phyloP scores from a whole-genome alignment of 2,329 filamentous ascomycete species.

The Ramichloridium luteum region DNA sequence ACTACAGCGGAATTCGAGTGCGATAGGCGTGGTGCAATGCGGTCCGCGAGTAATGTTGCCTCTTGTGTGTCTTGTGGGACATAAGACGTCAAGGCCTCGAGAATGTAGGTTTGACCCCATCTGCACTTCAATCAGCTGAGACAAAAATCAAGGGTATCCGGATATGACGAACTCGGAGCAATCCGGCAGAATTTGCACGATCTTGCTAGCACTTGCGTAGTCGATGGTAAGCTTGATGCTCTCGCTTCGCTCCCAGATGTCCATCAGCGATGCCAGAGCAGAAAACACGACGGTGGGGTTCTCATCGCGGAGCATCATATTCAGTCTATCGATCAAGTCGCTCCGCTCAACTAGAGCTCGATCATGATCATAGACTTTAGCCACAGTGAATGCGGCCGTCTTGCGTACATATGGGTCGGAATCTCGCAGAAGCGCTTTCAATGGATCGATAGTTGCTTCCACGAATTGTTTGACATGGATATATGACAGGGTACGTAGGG shows the following conservation, averaged over 20 bases:
- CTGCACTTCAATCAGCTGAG: slow-evolving; percentile 34
- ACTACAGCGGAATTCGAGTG: slow-evolving; percentile 96
- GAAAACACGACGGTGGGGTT: slow-evolving; percentile 96
- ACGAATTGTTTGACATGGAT: slow-evolving; percentile 95
- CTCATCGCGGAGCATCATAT: slow-evolving; percentile 80
- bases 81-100: slow-evolving; percentile 96
- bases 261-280: slow-evolving; percentile 79
- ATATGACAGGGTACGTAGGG: slow-evolving; percentile 91
- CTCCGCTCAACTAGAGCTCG: slow-evolving; percentile 77
- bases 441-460: slow-evolving; percentile 71
- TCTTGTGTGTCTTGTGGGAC: slow-evolving; percentile 84
- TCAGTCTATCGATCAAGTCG: slow-evolving; percentile 83
- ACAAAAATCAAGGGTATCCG: slow-evolving; percentile 7
- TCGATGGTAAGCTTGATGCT: slow-evolving; percentile 97
- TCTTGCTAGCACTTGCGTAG: slow-evolving; percentile 93
- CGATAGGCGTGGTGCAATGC: slow-evolving; percentile 87
- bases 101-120: slow-evolving; percentile 98
- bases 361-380: slow-evolving; percentile 96
- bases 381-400: slow-evolving; percentile 89
- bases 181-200: slow-evolving; percentile 89
- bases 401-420: slow-evolving; percentile 93
- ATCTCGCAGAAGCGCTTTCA: slow-evolving; percentile 74
- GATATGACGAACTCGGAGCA: slow-evolving; percentile 70
- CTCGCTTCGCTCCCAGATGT: slow-evolving; percentile 97
- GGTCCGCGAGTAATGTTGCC: slow-evolving; percentile 78